These are phyloP conservation scores for Dioscorea zingiberensis DNA, from an alignment of 106 monocot genomes.

Conservation along the genomic window DNA sequence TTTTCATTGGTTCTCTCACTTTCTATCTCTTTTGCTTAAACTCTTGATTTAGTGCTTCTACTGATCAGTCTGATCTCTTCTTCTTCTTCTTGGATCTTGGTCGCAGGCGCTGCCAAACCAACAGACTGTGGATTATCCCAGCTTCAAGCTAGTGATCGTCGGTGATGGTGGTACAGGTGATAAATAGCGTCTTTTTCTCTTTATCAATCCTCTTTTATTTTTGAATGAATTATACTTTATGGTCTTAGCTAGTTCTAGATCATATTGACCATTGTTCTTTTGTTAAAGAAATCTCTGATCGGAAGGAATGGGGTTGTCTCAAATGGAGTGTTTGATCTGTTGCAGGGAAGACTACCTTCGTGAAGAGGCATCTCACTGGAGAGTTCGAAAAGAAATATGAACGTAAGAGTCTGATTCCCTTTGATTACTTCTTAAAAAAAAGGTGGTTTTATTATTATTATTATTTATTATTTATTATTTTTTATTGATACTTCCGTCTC, in stretches of 20 bases:
- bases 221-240: no score
- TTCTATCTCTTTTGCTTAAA: neutral
- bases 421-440: no score
- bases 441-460: no score
- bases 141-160: constrained; percentile 39
- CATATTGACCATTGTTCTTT: no score
- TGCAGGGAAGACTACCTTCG: constrained; percentile 39
- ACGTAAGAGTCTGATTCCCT: constrained; percentile 18
- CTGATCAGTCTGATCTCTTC: neutral
- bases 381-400: constrained; percentile 43
- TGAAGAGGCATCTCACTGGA: constrained; percentile 43
- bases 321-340: no score
- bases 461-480: no score
- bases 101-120: constrained; percentile 32
- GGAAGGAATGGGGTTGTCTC: no score
- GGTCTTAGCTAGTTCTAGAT: no score
- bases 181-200: no score
- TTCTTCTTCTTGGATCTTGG: constrained; percentile 1
- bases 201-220: no score
- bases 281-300: no score
- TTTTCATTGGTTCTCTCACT: neutral
- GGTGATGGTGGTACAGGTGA: constrained; percentile 36
- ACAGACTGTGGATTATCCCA: constrained; percentile 30
- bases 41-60: neutral
- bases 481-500: neutral